phyloP scores from a whole-genome alignment of 805 yeast species.

The Yarrowia divulgata region DNA sequence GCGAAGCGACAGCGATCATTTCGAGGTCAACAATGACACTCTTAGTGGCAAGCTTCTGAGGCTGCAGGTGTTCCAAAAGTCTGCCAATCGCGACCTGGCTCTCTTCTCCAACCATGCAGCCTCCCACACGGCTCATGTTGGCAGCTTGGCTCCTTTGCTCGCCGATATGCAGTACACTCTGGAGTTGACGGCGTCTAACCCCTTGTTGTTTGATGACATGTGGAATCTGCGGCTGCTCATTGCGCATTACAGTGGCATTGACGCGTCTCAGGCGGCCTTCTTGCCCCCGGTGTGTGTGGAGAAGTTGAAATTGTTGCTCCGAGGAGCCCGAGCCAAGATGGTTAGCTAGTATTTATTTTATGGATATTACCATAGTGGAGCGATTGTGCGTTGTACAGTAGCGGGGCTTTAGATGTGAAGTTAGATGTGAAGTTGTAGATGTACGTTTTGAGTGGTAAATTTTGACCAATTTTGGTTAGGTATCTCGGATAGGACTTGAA shows the following conservation, averaged over 20 bases:
- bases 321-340: constrained; percentile 33
- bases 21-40: constrained; percentile 12
- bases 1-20: constrained; percentile 53
- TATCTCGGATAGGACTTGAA: no score
- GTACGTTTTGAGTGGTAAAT: no score
- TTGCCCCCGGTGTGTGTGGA: constrained; percentile 31
- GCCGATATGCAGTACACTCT: constrained; percentile 66
- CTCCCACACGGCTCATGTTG: not conserved
- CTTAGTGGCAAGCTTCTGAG: constrained; percentile 30
- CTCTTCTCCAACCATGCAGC: constrained; percentile 26
- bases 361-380: no score
- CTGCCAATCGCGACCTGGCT: constrained; percentile 35
- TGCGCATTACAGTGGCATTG: constrained; percentile 60
- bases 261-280: constrained; percentile 47
- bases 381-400: no score
- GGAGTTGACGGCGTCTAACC: constrained; percentile 53
- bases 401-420: no score
- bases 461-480: no score
- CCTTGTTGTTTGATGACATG: constrained; percentile 60
- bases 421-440: no score
- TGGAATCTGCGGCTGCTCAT: constrained; percentile 70
- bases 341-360: not conserved
- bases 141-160: constrained; percentile 48
- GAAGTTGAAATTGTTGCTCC: constrained; percentile 30
- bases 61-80: constrained; percentile 33